Evolutionary conservation across 176 grass and related monocot species (phyloP).

Genomic region (Elaeis guineensis): DNA sequence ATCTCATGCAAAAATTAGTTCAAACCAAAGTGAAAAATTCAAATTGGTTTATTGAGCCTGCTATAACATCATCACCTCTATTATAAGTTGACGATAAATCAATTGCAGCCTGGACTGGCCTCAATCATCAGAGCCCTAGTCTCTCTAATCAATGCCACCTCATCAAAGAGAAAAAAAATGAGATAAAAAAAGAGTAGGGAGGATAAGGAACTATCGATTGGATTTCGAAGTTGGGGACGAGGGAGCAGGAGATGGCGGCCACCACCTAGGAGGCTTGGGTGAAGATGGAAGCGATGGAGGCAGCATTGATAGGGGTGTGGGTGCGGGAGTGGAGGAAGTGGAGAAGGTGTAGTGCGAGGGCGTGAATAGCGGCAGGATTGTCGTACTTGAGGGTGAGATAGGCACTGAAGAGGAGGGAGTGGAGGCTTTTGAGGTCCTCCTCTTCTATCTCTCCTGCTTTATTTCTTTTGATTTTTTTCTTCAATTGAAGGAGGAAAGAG

Average conservation of each 20-base stretch:
- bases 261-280: constrained; percentile 35
- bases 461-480: too few relatives aligned
- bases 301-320: constrained; percentile 9
- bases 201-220: constrained; percentile 25
- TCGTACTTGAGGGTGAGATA: constrained; percentile 49
- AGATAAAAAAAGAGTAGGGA: neutral
- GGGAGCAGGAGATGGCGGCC: constrained; percentile 29
- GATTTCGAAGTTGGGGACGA: constrained; percentile 34
- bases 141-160: too few relatives aligned
- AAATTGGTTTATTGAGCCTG: too few relatives aligned
- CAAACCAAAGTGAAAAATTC: too few relatives aligned
- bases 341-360: constrained; percentile 69
- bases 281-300: constrained; percentile 50
- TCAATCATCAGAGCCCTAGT: too few relatives aligned
- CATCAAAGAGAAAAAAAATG: too few relatives aligned
- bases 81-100: too few relatives aligned
- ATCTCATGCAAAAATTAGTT: too few relatives aligned
- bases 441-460: too few relatives aligned
- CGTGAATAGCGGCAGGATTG: constrained; percentile 38
- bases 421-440: constrained; percentile 35
- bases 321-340: constrained; percentile 66
- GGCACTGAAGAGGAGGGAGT: constrained; percentile 66
- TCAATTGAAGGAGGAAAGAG: too few relatives aligned
- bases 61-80: too few relatives aligned
- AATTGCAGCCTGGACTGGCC: too few relatives aligned